These are phyloP conservation scores for Yarrowia hollandica DNA, from an alignment of 805 yeast genomes.

Conservation along the genomic window DNA sequence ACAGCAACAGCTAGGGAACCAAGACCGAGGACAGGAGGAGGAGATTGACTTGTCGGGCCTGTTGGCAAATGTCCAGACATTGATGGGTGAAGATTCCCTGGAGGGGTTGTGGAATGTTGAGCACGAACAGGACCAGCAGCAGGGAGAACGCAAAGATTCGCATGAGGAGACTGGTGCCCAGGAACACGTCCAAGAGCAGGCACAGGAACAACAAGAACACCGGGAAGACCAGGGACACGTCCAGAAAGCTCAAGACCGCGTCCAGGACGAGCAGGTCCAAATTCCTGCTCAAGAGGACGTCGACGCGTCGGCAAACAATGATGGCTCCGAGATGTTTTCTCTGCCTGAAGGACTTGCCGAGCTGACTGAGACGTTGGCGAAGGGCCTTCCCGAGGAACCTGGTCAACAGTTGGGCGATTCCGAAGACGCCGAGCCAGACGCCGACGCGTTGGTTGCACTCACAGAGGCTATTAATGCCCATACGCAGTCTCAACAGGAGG, in stretches of 20 bases:
- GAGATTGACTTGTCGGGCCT: conserved; percentile 10
- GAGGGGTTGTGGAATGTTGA: conserved; percentile 8
- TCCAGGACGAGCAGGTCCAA: background rate
- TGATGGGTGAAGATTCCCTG: conserved; percentile 12
- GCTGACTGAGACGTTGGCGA: conserved; percentile 11
- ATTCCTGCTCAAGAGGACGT: background rate
- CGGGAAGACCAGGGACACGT: background rate
- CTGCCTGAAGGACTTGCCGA: conserved; percentile 16
- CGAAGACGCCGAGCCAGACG: background rate
- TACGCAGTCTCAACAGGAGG: background rate
- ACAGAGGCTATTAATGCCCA: conserved; percentile 19
- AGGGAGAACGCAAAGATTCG: background rate
- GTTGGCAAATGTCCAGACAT: conserved; percentile 21
- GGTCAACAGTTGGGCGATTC: background rate
- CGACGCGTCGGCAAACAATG: background rate
- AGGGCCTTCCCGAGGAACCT: conserved; percentile 5
- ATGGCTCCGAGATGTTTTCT: background rate
- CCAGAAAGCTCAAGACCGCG: background rate
- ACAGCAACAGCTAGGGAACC: background rate
- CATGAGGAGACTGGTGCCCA: background rate
- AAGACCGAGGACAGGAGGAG: background rate
- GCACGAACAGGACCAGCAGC: background rate
- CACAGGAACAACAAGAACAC: too few relatives aligned
- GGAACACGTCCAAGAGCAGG: background rate
- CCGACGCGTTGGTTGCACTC: conserved; percentile 20